These are phyloP conservation scores for Cyclotella atomus DNA, from an alignment of 108 stramenopile genomes.

Conservation along the genomic window DNA sequence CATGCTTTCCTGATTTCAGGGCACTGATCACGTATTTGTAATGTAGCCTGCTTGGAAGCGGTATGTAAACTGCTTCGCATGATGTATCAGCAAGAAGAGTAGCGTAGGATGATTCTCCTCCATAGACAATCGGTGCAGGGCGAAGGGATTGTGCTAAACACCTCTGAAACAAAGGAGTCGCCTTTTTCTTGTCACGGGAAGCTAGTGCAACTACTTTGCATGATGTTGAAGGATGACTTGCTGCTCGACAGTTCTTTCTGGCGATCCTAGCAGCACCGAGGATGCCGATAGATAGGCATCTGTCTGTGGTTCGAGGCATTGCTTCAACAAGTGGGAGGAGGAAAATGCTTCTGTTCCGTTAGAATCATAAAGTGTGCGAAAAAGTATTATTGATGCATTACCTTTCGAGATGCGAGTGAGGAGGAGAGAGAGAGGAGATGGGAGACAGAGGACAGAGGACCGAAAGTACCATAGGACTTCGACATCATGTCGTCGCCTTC, in stretches of 20 bases:
- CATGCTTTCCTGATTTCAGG: constrained; percentile 58
- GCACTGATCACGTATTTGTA: constrained; percentile 49
- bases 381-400: no score
- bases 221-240: constrained; percentile 4
- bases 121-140: constrained; percentile 5
- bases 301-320: no score
- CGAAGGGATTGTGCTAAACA: neutral
- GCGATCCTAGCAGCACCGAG: constrained; percentile 50
- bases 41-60: constrained; percentile 48
- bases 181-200: constrained; percentile 35
- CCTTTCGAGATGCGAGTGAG: no score
- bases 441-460: no score
- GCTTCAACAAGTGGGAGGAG: no score
- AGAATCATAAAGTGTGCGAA: no score
- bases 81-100: constrained; percentile 7
- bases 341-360: no score
- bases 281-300: constrained; percentile 21
- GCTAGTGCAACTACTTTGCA: constrained; percentile 48
- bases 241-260: constrained; percentile 40
- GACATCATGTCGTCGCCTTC: no score
- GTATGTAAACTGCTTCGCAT: constrained; percentile 50
- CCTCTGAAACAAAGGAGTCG: constrained; percentile 21
- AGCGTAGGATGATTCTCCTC: constrained; percentile 30
- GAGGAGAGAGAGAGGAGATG: no score
- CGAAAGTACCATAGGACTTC: no score